Percentiles rank a stretch among this genome's conserved stretches.
phyloP scores from a whole-genome alignment of 257 asterid species.

The Solanum arcanum region DNA sequence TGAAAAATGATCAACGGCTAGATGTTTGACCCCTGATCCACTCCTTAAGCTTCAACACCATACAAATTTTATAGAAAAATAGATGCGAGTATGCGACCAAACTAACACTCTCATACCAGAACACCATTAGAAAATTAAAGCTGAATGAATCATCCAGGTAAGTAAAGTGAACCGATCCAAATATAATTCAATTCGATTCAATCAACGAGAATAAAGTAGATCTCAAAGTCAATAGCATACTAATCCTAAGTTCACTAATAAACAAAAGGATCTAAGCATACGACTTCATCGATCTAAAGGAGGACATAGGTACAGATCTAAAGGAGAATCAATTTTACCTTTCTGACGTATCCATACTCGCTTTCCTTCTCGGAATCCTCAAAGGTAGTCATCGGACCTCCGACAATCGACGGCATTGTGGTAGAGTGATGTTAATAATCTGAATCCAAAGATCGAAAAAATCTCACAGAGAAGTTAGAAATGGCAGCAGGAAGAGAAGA shows the following conservation, averaged over 20 bases:
- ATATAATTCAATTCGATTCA: neutral
- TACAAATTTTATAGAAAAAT: neutral
- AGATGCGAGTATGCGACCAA: neutral
- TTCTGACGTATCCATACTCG: constrained; percentile 98
- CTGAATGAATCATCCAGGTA: neutral
- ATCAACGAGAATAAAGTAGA: neutral
- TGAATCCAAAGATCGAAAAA: neutral
- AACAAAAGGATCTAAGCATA: neutral
- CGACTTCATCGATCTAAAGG: neutral
- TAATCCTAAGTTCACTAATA: neutral
- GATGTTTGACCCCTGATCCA: neutral
- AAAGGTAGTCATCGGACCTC: constrained; percentile 83
- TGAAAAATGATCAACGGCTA: neutral
- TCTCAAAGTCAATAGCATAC: neutral
- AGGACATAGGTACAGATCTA: neutral
- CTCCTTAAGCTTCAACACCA: neutral
- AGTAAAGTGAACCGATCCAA: neutral
- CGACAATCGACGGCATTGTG: constrained; percentile 63
- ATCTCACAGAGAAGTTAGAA: neutral
- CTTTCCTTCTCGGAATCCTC: constrained; percentile 99
- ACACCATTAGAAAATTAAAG: neutral
- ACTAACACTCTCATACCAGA: neutral
- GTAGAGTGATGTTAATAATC: neutral
- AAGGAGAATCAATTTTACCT: constrained; percentile 27
- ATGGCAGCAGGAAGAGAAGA: neutral